phyloP scores from a whole-genome alignment of 192 early-diverging fungal species.

The Gonapodya prolifera region DNA sequence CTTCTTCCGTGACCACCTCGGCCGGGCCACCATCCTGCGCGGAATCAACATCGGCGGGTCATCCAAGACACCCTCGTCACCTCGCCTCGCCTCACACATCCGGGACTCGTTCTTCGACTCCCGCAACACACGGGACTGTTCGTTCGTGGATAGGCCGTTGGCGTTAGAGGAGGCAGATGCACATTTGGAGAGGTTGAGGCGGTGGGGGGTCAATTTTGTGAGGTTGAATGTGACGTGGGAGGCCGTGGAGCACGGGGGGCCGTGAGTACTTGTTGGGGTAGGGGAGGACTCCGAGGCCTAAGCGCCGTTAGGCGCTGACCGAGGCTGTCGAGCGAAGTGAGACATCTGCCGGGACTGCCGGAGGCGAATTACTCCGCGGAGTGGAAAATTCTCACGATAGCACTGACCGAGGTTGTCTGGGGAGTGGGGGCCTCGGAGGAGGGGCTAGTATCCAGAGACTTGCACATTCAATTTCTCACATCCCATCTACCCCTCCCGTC shows the following conservation, averaged over 20 bases:
- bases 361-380: neutral
- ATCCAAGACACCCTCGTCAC: slow-evolving; percentile 25
- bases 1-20: slow-evolving; percentile 33
- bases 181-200: slow-evolving; percentile 55
- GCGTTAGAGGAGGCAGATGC: slow-evolving; percentile 54
- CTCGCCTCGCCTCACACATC: slow-evolving; percentile 25
- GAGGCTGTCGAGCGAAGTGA: no score
- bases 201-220: slow-evolving; percentile 69
- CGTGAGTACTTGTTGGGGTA: slow-evolving; percentile 13
- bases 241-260: slow-evolving; percentile 63
- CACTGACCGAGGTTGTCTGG: slow-evolving; percentile 14
- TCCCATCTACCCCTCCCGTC: neutral
- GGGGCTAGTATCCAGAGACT: no score
- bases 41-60: slow-evolving; percentile 39
- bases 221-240: slow-evolving; percentile 50
- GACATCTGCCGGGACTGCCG: no score
- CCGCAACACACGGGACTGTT: neutral
- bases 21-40: slow-evolving; percentile 30
- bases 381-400: neutral
- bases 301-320: no score
- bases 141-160: slow-evolving; percentile 64
- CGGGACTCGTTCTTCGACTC: slow-evolving; percentile 24
- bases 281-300: no score
- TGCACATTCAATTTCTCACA: neutral
- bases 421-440: slow-evolving; percentile 46